phyloP scores from a whole-genome alignment of 371 early-diverging fungal genomes.

The Globomyces sp. region DNA sequence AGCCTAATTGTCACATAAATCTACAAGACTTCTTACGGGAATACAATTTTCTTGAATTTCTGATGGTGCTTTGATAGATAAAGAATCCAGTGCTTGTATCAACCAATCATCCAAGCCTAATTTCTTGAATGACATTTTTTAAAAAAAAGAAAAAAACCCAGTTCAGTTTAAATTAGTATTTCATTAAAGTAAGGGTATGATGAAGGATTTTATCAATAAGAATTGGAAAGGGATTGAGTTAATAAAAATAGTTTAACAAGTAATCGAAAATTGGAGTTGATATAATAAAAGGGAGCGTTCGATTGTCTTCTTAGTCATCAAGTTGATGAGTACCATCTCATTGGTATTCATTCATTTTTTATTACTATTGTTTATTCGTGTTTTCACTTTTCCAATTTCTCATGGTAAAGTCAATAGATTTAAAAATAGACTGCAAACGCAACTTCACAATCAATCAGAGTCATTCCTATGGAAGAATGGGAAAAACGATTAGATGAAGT shows the following conservation, averaged over 20 bases:
- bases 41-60: slow-evolving; percentile 79
- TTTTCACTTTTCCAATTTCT: neutral
- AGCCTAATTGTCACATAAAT: neutral
- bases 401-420: neutral
- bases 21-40: slow-evolving; percentile 10
- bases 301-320: no score
- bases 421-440: neutral
- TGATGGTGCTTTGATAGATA: slow-evolving; percentile 86
- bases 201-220: slow-evolving; percentile 3
- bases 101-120: slow-evolving; percentile 79
- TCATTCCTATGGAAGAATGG: slow-evolving; percentile 42
- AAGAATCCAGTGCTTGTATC: slow-evolving; percentile 65
- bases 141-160: slow-evolving; percentile 21
- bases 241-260: no score
- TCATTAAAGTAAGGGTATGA: neutral
- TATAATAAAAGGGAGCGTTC: no score
- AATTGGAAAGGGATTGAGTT: no score
- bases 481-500: slow-evolving; percentile 44
- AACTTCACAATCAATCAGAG: slow-evolving; percentile 4
- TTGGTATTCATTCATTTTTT: neutral
- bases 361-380: neutral
- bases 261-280: no score
- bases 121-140: slow-evolving; percentile 35
- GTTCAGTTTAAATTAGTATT: neutral
- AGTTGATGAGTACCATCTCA: no score